Conservation (phyloP, 352 stramenopile species). For the Phytophthora citricola region DNA sequence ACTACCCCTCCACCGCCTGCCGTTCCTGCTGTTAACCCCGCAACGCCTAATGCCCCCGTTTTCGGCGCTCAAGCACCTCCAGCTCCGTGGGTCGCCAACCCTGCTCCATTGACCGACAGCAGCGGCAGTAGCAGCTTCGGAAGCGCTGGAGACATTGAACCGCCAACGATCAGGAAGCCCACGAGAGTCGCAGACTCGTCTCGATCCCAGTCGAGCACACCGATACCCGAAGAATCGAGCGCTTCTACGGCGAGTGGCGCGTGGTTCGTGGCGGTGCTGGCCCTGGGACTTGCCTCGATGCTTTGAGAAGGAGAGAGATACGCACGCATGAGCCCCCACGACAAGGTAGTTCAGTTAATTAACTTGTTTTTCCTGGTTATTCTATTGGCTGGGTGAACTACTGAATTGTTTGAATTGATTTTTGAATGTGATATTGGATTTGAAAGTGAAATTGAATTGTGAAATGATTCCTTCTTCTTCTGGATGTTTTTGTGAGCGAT, state of each 20-base stretch:
- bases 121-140: constrained; percentile 30
- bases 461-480: too few relatives aligned
- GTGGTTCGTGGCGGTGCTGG: constrained; percentile 13
- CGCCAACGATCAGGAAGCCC: constrained; percentile 18
- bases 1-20: constrained; percentile 1
- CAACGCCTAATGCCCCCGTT: not conserved
- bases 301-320: constrained; percentile 31
- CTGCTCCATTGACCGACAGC: constrained; percentile 19
- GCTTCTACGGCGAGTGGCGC: constrained; percentile 9
- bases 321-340: constrained; percentile 30
- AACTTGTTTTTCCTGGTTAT: too few relatives aligned
- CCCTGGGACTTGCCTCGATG: constrained; percentile 24
- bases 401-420: too few relatives aligned
- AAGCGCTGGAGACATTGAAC: constrained; percentile 18
- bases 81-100: constrained; percentile 14
- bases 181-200: constrained; percentile 20
- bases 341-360: too few relatives aligned
- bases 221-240: constrained; percentile 21
- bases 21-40: not conserved
- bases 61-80: constrained; percentile 6
- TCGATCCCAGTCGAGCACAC: constrained; percentile 11
- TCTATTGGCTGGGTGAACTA: too few relatives aligned
- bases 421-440: too few relatives aligned
- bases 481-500: too few relatives aligned
- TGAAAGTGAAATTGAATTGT: too few relatives aligned